Percentiles rank a stretch among this genome's conserved stretches.
Evolutionary conservation across 805 yeast species (phyloP).

Genomic region (Candida pini): DNA sequence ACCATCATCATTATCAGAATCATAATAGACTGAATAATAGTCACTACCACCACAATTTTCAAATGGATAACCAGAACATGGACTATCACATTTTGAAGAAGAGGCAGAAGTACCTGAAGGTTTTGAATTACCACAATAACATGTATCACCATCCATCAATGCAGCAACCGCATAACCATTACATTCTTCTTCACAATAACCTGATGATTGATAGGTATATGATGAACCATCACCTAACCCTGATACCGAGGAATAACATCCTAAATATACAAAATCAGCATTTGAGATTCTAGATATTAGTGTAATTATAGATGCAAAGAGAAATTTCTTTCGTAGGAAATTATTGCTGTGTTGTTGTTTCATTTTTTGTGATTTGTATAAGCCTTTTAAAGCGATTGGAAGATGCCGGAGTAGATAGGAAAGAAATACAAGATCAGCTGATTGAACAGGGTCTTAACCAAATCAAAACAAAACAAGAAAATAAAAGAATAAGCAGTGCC

Average conservation of each 20-base stretch:
- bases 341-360: too few species aligned
- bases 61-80: conserved; percentile 57
- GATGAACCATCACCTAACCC: conserved; percentile 36
- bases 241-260: conserved; percentile 25
- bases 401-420: too few species aligned
- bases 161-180: conserved; percentile 42
- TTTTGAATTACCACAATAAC: conserved; percentile 59
- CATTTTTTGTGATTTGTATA: too few species aligned
- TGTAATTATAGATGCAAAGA: too few species aligned
- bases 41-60: conserved; percentile 58
- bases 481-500: too few species aligned
- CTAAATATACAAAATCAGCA: conserved; percentile 19
- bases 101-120: conserved; percentile 26
- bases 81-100: conserved; percentile 34
- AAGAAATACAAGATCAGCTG: too few species aligned
- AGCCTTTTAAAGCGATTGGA: too few species aligned
- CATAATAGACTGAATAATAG: conserved; percentile 44
- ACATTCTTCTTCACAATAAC: conserved; percentile 56
- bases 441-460: too few species aligned
- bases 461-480: too few species aligned
- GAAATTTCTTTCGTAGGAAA: too few species aligned
- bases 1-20: conserved; percentile 11
- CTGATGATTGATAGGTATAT: conserved; percentile 55
- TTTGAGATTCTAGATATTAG: background rate
- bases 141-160: conserved; percentile 43